Evolutionary conservation across 2,329 filamentous ascomycete species (phyloP).

Genomic region (Microsporum ferrugineum): DNA sequence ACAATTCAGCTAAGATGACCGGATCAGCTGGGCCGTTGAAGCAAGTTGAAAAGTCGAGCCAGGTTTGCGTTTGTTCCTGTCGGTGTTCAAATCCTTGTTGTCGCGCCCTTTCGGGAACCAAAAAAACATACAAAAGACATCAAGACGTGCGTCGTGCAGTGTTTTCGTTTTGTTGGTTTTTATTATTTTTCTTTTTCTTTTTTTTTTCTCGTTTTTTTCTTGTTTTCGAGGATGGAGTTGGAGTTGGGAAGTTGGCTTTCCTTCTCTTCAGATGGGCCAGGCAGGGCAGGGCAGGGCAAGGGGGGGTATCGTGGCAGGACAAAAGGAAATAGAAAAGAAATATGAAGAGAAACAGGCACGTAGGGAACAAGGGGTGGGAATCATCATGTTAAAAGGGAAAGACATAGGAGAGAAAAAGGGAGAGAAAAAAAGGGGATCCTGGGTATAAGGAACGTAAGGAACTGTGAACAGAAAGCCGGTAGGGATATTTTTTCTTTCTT

Average conservation of each 20-base stretch:
- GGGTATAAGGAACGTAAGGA: no score
- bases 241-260: background rate
- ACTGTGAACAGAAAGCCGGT: no score
- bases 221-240: background rate
- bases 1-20: slow-evolving; percentile 1
- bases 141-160: background rate
- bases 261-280: background rate
- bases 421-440: no score
- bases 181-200: background rate
- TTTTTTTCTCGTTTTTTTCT: background rate
- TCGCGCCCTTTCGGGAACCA: background rate
- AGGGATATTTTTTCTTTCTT: background rate
- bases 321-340: background rate
- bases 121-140: background rate
- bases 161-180: background rate
- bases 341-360: background rate
- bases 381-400: background rate
- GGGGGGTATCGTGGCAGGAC: background rate
- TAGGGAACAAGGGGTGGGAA: background rate
- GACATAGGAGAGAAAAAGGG: background rate
- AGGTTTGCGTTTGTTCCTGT: no score
- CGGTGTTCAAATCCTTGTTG: no score
- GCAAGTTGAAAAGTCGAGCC: no score
- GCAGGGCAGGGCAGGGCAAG: background rate
- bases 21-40: background rate